Evolutionary conservation across 2,329 filamentous ascomycete species (phyloP).

Genomic region (Fusarium paranaense): DNA sequence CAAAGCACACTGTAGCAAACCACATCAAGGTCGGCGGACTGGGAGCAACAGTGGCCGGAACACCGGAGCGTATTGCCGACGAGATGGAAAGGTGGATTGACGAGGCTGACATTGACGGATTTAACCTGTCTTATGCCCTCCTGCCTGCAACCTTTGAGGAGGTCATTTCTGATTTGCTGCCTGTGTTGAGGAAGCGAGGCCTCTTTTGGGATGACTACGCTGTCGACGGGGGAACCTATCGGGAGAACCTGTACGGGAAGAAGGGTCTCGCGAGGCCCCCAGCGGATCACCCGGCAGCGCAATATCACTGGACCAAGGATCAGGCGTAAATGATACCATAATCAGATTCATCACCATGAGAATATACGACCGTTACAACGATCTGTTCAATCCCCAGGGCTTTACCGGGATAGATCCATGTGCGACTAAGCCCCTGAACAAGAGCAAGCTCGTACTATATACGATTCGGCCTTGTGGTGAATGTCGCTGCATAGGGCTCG

Average conservation of each 20-base stretch:
- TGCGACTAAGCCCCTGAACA: neutral
- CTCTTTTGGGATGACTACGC: slow-evolving; percentile 65
- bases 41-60: slow-evolving; percentile 47
- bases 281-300: slow-evolving; percentile 53
- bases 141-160: slow-evolving; percentile 74
- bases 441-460: neutral
- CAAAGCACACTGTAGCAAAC: slow-evolving; percentile 46
- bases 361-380: too few relatives aligned
- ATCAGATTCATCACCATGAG: neutral
- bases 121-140: slow-evolving; percentile 47
- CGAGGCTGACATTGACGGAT: slow-evolving; percentile 74
- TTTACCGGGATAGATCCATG: neutral
- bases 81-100: slow-evolving; percentile 50
- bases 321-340: neutral
- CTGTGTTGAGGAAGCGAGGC: slow-evolving; percentile 69
- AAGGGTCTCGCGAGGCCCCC: slow-evolving; percentile 50
- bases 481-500: neutral
- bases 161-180: slow-evolving; percentile 71
- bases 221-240: slow-evolving; percentile 55
- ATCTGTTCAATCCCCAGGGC: too few relatives aligned
- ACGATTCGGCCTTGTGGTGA: neutral
- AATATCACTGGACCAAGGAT: slow-evolving; percentile 55
- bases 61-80: slow-evolving; percentile 46
- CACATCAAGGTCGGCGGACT: slow-evolving; percentile 49
- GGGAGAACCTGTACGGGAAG: slow-evolving; percentile 56